Conservation (phyloP, 306 rosid genomes). For the Vicia villosa region DNA sequence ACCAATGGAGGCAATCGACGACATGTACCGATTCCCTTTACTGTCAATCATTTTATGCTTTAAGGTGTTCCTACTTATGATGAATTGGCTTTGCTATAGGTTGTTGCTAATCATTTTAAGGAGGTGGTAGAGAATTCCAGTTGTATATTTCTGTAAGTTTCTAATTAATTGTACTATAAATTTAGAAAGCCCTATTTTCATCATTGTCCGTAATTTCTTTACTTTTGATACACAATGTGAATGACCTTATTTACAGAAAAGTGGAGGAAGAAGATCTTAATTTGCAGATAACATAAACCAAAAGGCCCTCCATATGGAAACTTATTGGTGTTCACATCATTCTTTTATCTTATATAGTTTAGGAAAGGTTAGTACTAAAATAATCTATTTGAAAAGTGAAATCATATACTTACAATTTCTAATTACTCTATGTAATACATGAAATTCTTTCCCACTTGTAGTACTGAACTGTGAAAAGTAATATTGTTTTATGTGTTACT, state of each 20-base stretch:
- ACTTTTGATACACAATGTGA: conserved; percentile 19
- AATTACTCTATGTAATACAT: neutral
- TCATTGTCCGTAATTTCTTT: conserved; percentile 14
- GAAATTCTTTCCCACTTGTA: neutral
- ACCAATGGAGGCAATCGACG: too few relatives aligned
- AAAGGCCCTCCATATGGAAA: conserved; percentile 78
- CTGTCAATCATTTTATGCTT: too few relatives aligned
- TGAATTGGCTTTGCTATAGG: too few relatives aligned
- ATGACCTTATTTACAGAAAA: conserved; percentile 54
- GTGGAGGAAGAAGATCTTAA: conserved; percentile 76
- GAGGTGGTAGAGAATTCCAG: too few relatives aligned
- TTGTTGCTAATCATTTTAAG: too few relatives aligned
- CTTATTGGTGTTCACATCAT: conserved; percentile 71
- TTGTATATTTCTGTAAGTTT: too few relatives aligned
- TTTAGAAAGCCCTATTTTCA: too few relatives aligned
- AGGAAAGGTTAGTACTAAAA: conserved; percentile 66
- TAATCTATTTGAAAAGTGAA: conserved; percentile 16
- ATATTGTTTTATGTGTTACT: too few relatives aligned
- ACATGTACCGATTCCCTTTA: too few relatives aligned
- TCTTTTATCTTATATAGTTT: conserved; percentile 86
- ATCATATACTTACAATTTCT: too few relatives aligned
- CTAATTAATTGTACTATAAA: too few relatives aligned
- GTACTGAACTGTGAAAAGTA: neutral
- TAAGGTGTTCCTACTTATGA: too few relatives aligned
- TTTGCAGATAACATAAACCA: conserved; percentile 88